Conservation (phyloP, 176 grass and related monocot species). For the Themeda triandra region DNA sequence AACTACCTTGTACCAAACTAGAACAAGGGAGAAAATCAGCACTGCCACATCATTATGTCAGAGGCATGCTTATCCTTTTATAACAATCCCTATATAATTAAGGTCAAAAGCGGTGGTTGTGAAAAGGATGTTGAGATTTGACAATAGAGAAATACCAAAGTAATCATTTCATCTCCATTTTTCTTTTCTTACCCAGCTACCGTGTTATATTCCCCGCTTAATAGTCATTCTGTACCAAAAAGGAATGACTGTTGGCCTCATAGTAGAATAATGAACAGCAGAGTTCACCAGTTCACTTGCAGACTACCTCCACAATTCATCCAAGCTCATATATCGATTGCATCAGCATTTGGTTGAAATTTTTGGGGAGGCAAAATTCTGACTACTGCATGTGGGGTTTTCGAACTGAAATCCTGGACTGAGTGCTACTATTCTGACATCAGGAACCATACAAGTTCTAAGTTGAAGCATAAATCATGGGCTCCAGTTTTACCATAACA, state of each 20-base stretch:
- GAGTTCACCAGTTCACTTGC: neutral
- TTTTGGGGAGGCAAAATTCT: neutral
- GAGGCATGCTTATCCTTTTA: neutral
- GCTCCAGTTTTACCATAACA: slow-evolving; percentile 2
- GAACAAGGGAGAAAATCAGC: slow-evolving; percentile 5
- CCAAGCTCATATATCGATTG: neutral
- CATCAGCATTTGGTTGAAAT: neutral
- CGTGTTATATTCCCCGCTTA: neutral
- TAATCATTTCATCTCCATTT: slow-evolving; percentile 17
- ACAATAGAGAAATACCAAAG: slow-evolving; percentile 23
- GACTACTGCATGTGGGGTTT: neutral
- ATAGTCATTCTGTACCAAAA: slow-evolving; percentile 16
- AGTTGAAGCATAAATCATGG: slow-evolving; percentile 22
- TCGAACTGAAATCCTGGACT: neutral
- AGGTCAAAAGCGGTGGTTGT: neutral
- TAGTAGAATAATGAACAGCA: neutral
- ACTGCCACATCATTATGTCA: neutral
- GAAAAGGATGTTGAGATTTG: slow-evolving; percentile 6
- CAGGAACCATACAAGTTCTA: neutral
- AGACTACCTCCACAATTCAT: slow-evolving; percentile 7
- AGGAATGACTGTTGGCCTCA: neutral
- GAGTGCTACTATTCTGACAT: neutral
- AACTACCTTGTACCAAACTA: neutral
- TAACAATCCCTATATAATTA: neutral
- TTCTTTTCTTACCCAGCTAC: neutral